Conservation (phyloP, 2,329 filamentous ascomycete genomes). For the Colletotrichum sp. region DNA sequence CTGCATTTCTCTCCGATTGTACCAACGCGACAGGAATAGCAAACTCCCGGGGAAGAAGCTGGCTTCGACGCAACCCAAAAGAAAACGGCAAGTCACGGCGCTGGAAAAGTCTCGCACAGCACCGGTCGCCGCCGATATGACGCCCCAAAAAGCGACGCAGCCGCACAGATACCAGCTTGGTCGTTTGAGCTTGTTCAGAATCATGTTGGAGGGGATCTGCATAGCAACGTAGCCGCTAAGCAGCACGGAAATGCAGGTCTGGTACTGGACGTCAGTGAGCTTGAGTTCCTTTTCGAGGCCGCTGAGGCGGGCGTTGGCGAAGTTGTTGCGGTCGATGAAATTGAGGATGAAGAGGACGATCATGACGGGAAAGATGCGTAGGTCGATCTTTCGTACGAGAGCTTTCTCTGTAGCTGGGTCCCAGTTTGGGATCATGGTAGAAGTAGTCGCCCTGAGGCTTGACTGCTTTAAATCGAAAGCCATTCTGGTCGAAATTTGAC, state of each 20-base stretch:
- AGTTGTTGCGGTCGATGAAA: conserved; percentile 26
- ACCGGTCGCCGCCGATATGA: background rate
- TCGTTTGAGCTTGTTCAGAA: background rate
- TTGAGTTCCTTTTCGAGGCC: conserved; percentile 39
- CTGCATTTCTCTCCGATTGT: background rate
- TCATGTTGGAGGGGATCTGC: background rate
- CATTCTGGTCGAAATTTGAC: background rate
- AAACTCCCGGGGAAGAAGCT: background rate
- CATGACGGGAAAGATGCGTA: conserved; percentile 33
- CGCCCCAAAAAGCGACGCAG: background rate
- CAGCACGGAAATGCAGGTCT: background rate
- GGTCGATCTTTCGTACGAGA: conserved; percentile 36
- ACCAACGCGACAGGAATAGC: background rate
- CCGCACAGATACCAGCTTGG: background rate
- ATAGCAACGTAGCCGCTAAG: background rate
- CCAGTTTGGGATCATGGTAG: background rate
- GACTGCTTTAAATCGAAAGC: accelerated
- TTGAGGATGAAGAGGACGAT: conserved; percentile 43
- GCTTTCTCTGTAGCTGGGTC: conserved; percentile 18
- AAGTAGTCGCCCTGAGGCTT: background rate
- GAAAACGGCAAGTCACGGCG: background rate
- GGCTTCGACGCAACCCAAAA: background rate
- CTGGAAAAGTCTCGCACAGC: background rate
- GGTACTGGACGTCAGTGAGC: conserved; percentile 33
- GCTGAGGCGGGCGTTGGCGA: conserved; percentile 25